phyloP scores from a whole-genome alignment of 176 grass and related monocot species.

The Aegilops longissima region DNA sequence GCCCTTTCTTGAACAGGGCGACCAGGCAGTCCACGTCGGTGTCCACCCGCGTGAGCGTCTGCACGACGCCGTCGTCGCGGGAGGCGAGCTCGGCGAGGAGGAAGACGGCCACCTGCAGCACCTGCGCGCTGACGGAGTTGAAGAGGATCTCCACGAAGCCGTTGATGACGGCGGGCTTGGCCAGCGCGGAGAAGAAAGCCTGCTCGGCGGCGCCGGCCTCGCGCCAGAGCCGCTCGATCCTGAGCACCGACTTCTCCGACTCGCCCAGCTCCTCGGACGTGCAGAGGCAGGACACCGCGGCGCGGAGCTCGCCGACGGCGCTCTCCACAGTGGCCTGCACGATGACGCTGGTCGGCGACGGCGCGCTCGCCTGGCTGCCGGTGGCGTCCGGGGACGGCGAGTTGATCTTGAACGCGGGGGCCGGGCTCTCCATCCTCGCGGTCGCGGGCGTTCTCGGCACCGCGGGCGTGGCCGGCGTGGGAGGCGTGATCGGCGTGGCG shows the following conservation, averaged over 20 bases:
- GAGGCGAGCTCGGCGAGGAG: constrained; percentile 56
- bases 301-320: constrained; percentile 45
- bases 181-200: constrained; percentile 16
- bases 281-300: constrained; percentile 61
- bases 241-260: constrained; percentile 52
- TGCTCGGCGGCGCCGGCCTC: constrained; percentile 26
- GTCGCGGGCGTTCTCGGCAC: not conserved
- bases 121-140: constrained; percentile 52
- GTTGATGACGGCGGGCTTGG: constrained; percentile 56
- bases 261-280: constrained; percentile 56
- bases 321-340: constrained; percentile 44
- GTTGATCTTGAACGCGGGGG: constrained; percentile 18
- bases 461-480: not conserved
- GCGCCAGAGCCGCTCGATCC: constrained; percentile 52
- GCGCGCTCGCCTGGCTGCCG: constrained; percentile 31
- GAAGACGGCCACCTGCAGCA: constrained; percentile 47
- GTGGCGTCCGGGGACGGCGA: constrained; percentile 35
- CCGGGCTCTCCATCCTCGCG: constrained; percentile 16
- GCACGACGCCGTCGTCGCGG: constrained; percentile 49
- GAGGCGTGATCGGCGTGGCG: not conserved
- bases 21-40: constrained; percentile 69
- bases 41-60: constrained; percentile 64
- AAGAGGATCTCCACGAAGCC: constrained; percentile 74
- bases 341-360: constrained; percentile 57
- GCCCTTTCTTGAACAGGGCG: constrained; percentile 71